Percentiles rank a stretch among this genome's conserved stretches.
These are phyloP conservation scores for Borovskyia barvae DNA, from an alignment of 208 protist species.

Conservation along the genomic window DNA sequence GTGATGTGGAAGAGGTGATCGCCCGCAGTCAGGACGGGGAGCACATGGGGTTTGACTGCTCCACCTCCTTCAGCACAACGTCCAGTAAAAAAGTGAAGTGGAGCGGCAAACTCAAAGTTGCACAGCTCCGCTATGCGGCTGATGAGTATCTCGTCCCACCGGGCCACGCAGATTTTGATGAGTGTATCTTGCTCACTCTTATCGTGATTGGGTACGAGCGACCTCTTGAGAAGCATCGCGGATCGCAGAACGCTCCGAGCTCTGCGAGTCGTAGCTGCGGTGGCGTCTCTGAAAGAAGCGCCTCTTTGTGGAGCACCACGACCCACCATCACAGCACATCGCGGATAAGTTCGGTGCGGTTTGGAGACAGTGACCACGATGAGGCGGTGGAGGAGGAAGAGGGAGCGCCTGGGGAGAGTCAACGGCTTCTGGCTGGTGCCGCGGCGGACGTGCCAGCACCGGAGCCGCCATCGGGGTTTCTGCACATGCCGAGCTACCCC, in stretches of 20 bases:
- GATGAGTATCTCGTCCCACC: slow-evolving; percentile 41
- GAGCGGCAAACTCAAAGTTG: slow-evolving; percentile 44
- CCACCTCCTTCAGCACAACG: slow-evolving; percentile 6
- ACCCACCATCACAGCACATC: slow-evolving; percentile 13
- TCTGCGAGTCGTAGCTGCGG: slow-evolving; percentile 10
- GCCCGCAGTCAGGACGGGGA: slow-evolving; percentile 12
- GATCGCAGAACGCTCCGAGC: slow-evolving; percentile 1
- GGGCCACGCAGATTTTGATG: slow-evolving; percentile 33
- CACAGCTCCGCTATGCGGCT: slow-evolving; percentile 28
- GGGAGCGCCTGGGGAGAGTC: neutral
- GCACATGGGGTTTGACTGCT: neutral
- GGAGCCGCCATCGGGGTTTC: slow-evolving; percentile 23
- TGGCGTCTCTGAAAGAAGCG: slow-evolving; percentile 18
- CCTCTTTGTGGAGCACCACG: slow-evolving; percentile 16
- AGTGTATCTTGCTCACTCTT: slow-evolving; percentile 31
- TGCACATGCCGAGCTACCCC: slow-evolving; percentile 32
- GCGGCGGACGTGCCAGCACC: slow-evolving; percentile 19
- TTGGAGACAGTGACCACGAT: slow-evolving; percentile 13
- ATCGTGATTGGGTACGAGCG: slow-evolving; percentile 34
- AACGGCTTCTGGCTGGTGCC: slow-evolving; percentile 6
- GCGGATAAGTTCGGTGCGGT: slow-evolving; percentile 4
- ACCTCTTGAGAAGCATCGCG: slow-evolving; percentile 2
- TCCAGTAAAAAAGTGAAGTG: slow-evolving; percentile 32
- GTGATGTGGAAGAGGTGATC: slow-evolving; percentile 27
- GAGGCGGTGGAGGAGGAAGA: slow-evolving; percentile 2